Percentiles rank a stretch among this genome's conserved stretches.
These are phyloP conservation scores for Casaregolazyma suthepensis DNA, from an alignment of 1,139 yeast species.

Conservation along the genomic window DNA sequence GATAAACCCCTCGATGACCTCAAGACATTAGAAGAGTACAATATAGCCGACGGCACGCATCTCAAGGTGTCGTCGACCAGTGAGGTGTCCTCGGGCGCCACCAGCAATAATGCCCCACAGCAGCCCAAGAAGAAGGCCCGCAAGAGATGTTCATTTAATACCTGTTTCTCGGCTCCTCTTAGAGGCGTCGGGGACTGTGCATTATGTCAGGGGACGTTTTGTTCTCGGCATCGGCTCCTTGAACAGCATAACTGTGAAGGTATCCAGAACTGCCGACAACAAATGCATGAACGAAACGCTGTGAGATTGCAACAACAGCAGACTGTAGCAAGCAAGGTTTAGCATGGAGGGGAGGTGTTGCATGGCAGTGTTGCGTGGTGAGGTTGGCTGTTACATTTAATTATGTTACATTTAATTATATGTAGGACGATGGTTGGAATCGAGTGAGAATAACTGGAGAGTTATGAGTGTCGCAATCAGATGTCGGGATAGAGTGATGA, in stretches of 20 bases:
- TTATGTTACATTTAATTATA: too few relatives aligned
- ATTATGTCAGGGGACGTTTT: constrained; percentile 79
- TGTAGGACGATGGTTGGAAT: neutral
- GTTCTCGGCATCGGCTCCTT: constrained; percentile 79
- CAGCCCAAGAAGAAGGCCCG: constrained; percentile 42
- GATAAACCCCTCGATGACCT: constrained; percentile 78
- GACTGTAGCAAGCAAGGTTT: constrained; percentile 40
- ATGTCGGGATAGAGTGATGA: too few relatives aligned
- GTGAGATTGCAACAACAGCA: constrained; percentile 39
- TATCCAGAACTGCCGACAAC: constrained; percentile 72
- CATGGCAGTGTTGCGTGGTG: neutral
- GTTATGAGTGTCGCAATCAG: too few relatives aligned
- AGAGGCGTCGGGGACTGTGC: constrained; percentile 86
- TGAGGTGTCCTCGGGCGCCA: constrained; percentile 14
- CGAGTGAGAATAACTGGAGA: too few relatives aligned
- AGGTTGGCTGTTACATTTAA: neutral
- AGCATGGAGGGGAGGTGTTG: neutral
- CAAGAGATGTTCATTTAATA: constrained; percentile 55
- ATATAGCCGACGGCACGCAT: constrained; percentile 74
- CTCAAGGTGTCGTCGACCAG: constrained; percentile 24
- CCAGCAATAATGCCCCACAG: constrained; percentile 10
- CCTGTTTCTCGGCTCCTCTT: constrained; percentile 62
- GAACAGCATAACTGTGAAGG: constrained; percentile 83
- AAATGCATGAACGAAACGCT: constrained; percentile 57
- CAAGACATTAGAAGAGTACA: constrained; percentile 72